A percentile compares a stretch with the other conserved stretches of the same genome.
Evolutionary conservation across 2,329 filamentous ascomycete genomes (phyloP).

Genomic region (Fonsecaea monophora): DNA sequence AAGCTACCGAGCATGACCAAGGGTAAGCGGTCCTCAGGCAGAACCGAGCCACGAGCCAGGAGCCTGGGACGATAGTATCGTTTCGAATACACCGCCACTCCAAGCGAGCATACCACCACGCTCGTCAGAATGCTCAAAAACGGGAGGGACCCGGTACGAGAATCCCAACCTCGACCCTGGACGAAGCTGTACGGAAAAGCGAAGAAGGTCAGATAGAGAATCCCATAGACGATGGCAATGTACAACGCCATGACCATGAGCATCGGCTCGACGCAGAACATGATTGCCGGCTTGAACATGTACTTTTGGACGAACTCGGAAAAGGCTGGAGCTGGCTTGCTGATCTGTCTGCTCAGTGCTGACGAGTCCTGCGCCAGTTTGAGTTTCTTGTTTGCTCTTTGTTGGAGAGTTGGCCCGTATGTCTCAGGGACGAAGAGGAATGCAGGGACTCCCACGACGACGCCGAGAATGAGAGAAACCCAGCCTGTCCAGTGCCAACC

Average conservation of each 20-base stretch:
- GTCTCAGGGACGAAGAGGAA: constrained; percentile 35
- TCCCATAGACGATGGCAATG: constrained; percentile 78
- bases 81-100: constrained; percentile 73
- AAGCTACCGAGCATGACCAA: constrained; percentile 62
- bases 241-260: constrained; percentile 78
- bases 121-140: constrained; percentile 75
- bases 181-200: constrained; percentile 85
- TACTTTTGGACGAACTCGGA: constrained; percentile 30
- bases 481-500: constrained; percentile 50
- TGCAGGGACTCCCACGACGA: constrained; percentile 32
- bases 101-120: constrained; percentile 62
- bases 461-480: constrained; percentile 57
- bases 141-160: constrained; percentile 74
- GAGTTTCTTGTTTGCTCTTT: constrained; percentile 37
- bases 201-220: constrained; percentile 90
- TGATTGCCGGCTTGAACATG: constrained; percentile 65
- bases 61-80: constrained; percentile 70
- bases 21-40: constrained; percentile 69
- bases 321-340: constrained; percentile 26
- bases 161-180: constrained; percentile 75
- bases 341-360: constrained; percentile 32
- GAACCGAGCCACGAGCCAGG: constrained; percentile 73
- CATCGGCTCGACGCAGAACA: constrained; percentile 73
- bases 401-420: constrained; percentile 42
- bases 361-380: constrained; percentile 11